Percentiles rank a stretch among this genome's conserved stretches.
These are phyloP conservation scores for Rhynchosporium graminicola DNA, from an alignment of 2,329 filamentous ascomycete species.

Conservation along the genomic window DNA sequence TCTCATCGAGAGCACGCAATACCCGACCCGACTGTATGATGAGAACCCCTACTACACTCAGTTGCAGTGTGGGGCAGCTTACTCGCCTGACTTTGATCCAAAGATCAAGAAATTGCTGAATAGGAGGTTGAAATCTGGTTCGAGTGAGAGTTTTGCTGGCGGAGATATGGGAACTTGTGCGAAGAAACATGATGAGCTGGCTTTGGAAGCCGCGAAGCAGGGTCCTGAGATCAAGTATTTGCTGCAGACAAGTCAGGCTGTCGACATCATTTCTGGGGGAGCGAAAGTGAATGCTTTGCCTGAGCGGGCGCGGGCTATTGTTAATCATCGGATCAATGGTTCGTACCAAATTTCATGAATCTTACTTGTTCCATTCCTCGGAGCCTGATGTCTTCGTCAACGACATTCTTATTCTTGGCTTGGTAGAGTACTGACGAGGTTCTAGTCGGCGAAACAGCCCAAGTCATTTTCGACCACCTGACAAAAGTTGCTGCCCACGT, in stretches of 20 bases:
- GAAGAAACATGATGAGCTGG: constrained; percentile 9
- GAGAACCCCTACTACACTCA: constrained; percentile 39
- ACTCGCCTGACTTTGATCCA: constrained; percentile 15
- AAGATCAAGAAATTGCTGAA: constrained; percentile 13
- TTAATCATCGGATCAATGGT: constrained; percentile 36
- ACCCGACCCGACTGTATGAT: constrained; percentile 44
- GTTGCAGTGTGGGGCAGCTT: constrained; percentile 17
- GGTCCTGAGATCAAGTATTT: constrained; percentile 47
- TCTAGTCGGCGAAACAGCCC: constrained; percentile 13
- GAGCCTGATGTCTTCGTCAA: neutral
- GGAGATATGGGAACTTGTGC: neutral
- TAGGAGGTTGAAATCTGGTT: neutral
- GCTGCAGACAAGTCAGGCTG: constrained; percentile 57
- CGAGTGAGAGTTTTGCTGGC: neutral
- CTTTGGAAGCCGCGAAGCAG: constrained; percentile 41
- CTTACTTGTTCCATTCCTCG: neutral
- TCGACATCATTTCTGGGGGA: constrained; percentile 54
- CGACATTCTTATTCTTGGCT: too few relatives aligned
- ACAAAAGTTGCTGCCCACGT: constrained; percentile 3
- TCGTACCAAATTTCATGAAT: neutral
- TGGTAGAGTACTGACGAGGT: too few relatives aligned
- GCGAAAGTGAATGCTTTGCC: constrained; percentile 60
- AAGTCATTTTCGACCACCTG: constrained; percentile 16
- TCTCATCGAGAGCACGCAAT: constrained; percentile 62
- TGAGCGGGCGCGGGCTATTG: constrained; percentile 50